Evolutionary conservation across 2,329 filamentous ascomycete genomes (phyloP).

Genomic region (Penicillium sp.): DNA sequence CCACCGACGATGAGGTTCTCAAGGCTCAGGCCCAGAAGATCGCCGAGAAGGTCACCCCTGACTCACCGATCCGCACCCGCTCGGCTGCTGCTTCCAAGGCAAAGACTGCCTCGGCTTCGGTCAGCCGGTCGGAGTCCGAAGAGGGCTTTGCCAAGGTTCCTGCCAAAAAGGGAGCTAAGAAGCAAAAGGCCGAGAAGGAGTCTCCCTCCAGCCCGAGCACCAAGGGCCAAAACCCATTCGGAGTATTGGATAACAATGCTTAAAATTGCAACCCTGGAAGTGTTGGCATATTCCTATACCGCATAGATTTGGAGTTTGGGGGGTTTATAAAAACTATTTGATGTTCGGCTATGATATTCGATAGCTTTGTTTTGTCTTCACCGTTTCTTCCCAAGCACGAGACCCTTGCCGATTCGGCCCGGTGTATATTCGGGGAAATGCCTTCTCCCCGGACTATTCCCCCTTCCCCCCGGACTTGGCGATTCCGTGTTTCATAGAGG

Average conservation of each 20-base stretch:
- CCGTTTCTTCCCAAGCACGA: neutral
- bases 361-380: neutral
- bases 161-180: slow-evolving; percentile 35
- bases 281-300: slow-evolving; percentile 3
- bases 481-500: neutral
- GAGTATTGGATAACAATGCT: slow-evolving; percentile 29
- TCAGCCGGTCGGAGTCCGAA: slow-evolving; percentile 21
- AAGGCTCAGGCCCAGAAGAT: slow-evolving; percentile 30
- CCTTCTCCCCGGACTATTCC: neutral
- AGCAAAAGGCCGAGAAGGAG: slow-evolving; percentile 26
- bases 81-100: slow-evolving; percentile 31
- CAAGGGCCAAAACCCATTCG: slow-evolving; percentile 33
- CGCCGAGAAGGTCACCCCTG: slow-evolving; percentile 19
- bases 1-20: slow-evolving; percentile 36
- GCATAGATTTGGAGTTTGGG: slow-evolving; percentile 7
- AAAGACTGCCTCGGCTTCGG: slow-evolving; percentile 19
- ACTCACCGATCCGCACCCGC: slow-evolving; percentile 35
- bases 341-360: neutral
- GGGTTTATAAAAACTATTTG: neutral
- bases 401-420: too few relatives aligned
- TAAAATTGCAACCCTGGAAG: slow-evolving; percentile 4
- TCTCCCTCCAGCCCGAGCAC: slow-evolving; percentile 15
- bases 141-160: slow-evolving; percentile 33
- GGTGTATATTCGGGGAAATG: neutral
- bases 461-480: neutral